A percentile compares a stretch with the other conserved stretches of the same genome.
Conservation (phyloP, 1,139 yeast genomes). For the Suhomyces guaymorum region DNA sequence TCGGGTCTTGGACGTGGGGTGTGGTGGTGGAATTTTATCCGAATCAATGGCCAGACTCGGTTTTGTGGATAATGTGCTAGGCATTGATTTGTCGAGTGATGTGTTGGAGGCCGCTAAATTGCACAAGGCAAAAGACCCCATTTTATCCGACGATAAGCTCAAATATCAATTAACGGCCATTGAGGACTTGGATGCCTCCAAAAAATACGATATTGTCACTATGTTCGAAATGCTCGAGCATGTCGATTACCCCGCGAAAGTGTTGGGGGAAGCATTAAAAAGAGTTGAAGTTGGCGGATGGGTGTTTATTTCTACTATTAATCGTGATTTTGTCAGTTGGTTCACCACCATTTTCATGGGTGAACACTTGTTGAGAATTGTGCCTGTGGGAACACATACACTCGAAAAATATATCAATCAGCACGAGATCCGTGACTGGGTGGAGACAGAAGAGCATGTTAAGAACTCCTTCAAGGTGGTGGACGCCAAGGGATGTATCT, state of each 20-base stretch:
- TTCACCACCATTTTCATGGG: conserved; percentile 92
- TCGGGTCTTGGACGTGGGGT: conserved; percentile 82
- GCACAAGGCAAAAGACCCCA: conserved; percentile 70
- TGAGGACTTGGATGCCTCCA: conserved; percentile 52
- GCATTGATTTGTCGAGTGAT: conserved; percentile 82
- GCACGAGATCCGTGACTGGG: conserved; percentile 69
- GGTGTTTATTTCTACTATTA: conserved; percentile 86
- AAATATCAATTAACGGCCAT: conserved; percentile 61
- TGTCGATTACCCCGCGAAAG: conserved; percentile 78
- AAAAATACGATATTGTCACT: conserved; percentile 72
- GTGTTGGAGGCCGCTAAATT: conserved; percentile 76
- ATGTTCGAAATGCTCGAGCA: conserved; percentile 96
- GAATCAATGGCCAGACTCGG: conserved; percentile 84
- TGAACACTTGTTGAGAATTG: conserved; percentile 74
- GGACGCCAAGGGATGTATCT: conserved; percentile 74
- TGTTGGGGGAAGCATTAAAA: conserved; percentile 64
- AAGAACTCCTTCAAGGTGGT: conserved; percentile 57
- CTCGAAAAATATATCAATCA: conserved; percentile 83
- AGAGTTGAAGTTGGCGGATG: conserved; percentile 80
- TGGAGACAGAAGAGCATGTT: conserved; percentile 34
- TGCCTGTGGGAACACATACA: conserved; percentile 92
- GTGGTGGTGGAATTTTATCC: conserved; percentile 93
- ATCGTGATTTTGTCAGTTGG: conserved; percentile 87
- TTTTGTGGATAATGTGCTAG: conserved; percentile 64
- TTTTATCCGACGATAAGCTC: conserved; percentile 43